A percentile compares a stretch with the other conserved stretches of the same genome.
These are phyloP conservation scores for Phytophthora uliginosa DNA, from an alignment of 352 stramenopile genomes.

Conservation along the genomic window DNA sequence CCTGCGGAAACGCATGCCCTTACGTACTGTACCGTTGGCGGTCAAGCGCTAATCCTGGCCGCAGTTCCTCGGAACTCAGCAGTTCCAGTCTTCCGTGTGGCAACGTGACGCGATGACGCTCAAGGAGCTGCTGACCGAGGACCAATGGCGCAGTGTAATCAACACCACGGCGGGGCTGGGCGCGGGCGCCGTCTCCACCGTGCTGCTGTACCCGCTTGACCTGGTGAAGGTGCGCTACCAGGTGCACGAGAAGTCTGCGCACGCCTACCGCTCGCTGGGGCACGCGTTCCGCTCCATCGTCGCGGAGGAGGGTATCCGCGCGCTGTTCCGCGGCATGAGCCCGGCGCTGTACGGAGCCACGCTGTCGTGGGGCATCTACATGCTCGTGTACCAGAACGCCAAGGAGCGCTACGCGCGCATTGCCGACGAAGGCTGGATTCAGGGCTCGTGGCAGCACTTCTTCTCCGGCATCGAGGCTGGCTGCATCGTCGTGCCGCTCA, in stretches of 20 bases:
- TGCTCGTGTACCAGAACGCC: conserved; percentile 98
- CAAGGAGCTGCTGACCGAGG: conserved; percentile 62
- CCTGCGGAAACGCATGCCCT: conserved; percentile 12
- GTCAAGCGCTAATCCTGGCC: conserved; percentile 15
- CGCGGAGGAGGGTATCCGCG: conserved; percentile 87
- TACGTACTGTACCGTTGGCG: background rate
- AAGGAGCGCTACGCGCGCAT: conserved; percentile 90
- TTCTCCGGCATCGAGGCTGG: conserved; percentile 84
- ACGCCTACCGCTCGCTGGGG: conserved; percentile 72
- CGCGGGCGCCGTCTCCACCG: conserved; percentile 83
- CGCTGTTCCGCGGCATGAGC: conserved; percentile 95
- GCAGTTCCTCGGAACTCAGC: conserved; percentile 18
- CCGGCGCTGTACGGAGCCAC: conserved; percentile 97
- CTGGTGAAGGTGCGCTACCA: conserved; percentile 98
- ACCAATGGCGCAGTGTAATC: conserved; percentile 78
- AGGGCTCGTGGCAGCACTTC: conserved; percentile 87
- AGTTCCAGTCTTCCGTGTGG: background rate
- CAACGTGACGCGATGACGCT: conserved; percentile 32
- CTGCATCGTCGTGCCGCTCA: conserved; percentile 95
- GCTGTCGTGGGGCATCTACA: conserved; percentile 98
- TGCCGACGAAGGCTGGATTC: conserved; percentile 74
- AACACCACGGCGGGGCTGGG: conserved; percentile 75
- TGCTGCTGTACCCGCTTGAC: conserved; percentile 96
- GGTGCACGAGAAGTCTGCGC: conserved; percentile 91
- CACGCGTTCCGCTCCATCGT: conserved; percentile 85